phyloP scores from a whole-genome alignment of 768 basidiomycete genomes.

The Pleurotus eryngii region DNA sequence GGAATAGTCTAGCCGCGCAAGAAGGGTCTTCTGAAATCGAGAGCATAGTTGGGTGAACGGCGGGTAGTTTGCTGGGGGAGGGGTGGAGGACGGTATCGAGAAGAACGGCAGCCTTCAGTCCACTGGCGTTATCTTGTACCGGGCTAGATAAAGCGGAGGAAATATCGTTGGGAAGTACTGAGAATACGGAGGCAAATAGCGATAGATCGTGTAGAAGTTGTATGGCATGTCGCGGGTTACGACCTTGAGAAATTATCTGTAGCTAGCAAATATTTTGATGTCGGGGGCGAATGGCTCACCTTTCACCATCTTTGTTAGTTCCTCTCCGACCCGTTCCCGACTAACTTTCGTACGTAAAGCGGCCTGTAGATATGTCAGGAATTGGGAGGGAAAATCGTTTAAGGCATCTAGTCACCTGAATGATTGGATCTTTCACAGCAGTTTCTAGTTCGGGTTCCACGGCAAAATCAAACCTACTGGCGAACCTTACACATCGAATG shows the following conservation, averaged over 20 bases:
- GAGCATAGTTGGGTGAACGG: constrained; percentile 47
- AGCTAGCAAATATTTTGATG: too few relatives aligned
- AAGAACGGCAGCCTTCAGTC: constrained; percentile 56
- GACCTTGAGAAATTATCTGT: constrained; percentile 41
- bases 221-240: constrained; percentile 71
- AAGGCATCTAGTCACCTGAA: constrained; percentile 47
- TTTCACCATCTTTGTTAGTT: constrained; percentile 92
- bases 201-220: constrained; percentile 70
- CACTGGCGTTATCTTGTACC: constrained; percentile 34
- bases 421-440: constrained; percentile 56
- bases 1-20: constrained; percentile 61
- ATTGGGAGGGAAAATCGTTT: too few relatives aligned
- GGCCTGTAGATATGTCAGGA: constrained; percentile 34
- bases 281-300: constrained; percentile 35
- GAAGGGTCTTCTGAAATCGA: constrained; percentile 35
- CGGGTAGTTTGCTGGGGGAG: constrained; percentile 25
- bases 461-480: constrained; percentile 83
- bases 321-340: constrained; percentile 88
- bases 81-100: constrained; percentile 47
- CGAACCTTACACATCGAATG: constrained; percentile 87
- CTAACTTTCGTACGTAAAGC: constrained; percentile 79
- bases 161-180: constrained; percentile 44
- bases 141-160: constrained; percentile 41
- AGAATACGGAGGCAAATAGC: constrained; percentile 68
- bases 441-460: constrained; percentile 66